A percentile compares a stretch with the other conserved stretches of the same genome.
phyloP scores from a whole-genome alignment of 768 basidiomycete species.

The Suillus bovinus region DNA sequence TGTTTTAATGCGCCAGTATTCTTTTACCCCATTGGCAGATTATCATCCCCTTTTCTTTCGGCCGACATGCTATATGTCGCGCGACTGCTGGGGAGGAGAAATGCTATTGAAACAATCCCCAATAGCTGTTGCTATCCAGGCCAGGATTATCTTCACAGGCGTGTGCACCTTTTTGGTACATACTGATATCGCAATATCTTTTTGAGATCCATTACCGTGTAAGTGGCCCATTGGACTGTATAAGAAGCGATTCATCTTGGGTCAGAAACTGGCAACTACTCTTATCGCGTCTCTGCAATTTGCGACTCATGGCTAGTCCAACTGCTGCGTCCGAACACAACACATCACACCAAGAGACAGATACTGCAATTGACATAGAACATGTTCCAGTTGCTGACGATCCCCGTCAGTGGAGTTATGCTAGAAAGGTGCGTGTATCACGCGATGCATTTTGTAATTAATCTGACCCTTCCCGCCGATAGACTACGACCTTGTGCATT shows the following conservation, averaged over 20 bases:
- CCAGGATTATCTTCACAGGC: not conserved
- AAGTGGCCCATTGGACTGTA: not conserved
- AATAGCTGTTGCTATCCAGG: too few species aligned
- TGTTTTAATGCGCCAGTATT: too few species aligned
- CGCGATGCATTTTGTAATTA: not conserved
- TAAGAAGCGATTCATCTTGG: not conserved
- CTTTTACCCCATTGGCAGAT: not conserved
- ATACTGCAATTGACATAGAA: constrained; percentile 33
- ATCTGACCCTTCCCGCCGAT: constrained; percentile 1
- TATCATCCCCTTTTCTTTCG: not conserved
- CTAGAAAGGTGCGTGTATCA: constrained; percentile 49
- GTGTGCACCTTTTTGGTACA: not conserved
- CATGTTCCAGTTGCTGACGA: constrained; percentile 53
- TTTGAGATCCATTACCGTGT: not conserved
- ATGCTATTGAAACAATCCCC: too few species aligned
- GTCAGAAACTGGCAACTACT: not conserved
- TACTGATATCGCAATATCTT: not conserved
- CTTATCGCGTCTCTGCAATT: not conserved
- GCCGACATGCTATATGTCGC: not conserved
- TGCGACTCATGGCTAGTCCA: not conserved
- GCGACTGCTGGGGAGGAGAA: too few species aligned
- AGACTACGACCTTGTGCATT: constrained; percentile 30
- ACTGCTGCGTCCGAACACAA: not conserved
- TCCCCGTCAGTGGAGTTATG: constrained; percentile 56
- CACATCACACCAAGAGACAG: not conserved